These are phyloP conservation scores for Kingdonia uniflora DNA, from an alignment of 164 flowering plant genomes.

Conservation along the genomic window DNA sequence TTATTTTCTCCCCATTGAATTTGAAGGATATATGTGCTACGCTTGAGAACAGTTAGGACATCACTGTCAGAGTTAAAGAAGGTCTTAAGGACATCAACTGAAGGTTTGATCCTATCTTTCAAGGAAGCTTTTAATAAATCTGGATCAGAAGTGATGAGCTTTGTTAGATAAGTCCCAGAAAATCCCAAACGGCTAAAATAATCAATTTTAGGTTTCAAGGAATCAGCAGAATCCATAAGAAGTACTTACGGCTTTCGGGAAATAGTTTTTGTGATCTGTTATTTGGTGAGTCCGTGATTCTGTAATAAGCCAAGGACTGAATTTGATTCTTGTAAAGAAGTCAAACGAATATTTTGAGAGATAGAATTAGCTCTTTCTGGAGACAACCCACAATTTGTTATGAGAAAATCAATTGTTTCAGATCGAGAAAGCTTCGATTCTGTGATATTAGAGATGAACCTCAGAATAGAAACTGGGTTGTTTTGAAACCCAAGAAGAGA, in stretches of 20 bases:
- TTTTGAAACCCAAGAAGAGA: too few species aligned
- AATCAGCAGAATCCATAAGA: background rate
- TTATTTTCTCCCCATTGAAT: background rate
- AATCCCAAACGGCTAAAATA: constrained; percentile 14
- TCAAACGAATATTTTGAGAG: background rate
- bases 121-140: constrained; percentile 8
- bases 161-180: constrained; percentile 5
- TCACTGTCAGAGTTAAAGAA: background rate
- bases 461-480: too few species aligned
- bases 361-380: too few species aligned
- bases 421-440: too few species aligned
- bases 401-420: too few species aligned
- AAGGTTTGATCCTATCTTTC: constrained; percentile 8
- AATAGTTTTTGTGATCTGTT: constrained; percentile 8
- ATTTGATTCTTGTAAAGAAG: constrained; percentile 1
- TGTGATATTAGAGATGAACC: too few species aligned
- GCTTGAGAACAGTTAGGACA: background rate
- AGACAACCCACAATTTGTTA: too few species aligned
- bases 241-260: background rate
- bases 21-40: background rate
- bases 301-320: constrained; percentile 8
- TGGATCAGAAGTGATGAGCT: constrained; percentile 3
- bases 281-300: constrained; percentile 9
- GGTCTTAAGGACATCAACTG: background rate
- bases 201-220: constrained; percentile 18